These are phyloP conservation scores for Takakia lepidozioides DNA, from an alignment of 225 moss, liverwort and hornwort genomes.

Conservation along the genomic window DNA sequence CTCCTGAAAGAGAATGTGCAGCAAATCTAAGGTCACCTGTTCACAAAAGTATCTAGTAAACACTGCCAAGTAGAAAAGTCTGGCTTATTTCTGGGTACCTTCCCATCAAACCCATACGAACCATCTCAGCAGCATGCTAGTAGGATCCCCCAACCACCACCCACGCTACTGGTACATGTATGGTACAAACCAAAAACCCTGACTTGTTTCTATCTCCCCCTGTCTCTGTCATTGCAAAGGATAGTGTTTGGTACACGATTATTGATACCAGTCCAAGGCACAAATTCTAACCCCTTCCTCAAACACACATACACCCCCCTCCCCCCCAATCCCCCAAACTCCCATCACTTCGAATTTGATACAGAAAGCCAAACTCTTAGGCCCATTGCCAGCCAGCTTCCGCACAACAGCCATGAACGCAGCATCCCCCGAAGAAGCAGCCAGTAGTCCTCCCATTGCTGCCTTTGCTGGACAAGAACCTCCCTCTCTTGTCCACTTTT, in stretches of 20 bases:
- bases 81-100: slow-evolving; percentile 61
- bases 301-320: slow-evolving; percentile 18
- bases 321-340: too few relatives aligned
- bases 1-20: too few relatives aligned
- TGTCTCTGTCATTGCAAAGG: slow-evolving; percentile 29
- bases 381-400: slow-evolving; percentile 32
- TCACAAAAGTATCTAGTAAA: slow-evolving; percentile 29
- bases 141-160: slow-evolving; percentile 44
- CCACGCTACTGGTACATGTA: slow-evolving; percentile 84
- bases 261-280: slow-evolving; percentile 27
- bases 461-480: slow-evolving; percentile 27
- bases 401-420: slow-evolving; percentile 29
- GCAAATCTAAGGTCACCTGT: too few relatives aligned
- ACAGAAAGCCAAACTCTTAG: slow-evolving; percentile 42
- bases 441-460: slow-evolving; percentile 30
- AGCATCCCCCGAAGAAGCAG: slow-evolving; percentile 20
- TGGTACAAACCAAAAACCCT: slow-evolving; percentile 74
- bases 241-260: slow-evolving; percentile 17
- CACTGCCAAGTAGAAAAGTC: slow-evolving; percentile 28
- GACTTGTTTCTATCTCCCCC: slow-evolving; percentile 27
- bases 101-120: slow-evolving; percentile 51
- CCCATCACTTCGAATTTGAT: slow-evolving; percentile 40
- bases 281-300: slow-evolving; percentile 22
- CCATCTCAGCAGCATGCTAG: slow-evolving; percentile 62
- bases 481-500: too few relatives aligned